These are phyloP conservation scores for Diutina rugosa DNA, from an alignment of 1,139 yeast species.

Conservation along the genomic window DNA sequence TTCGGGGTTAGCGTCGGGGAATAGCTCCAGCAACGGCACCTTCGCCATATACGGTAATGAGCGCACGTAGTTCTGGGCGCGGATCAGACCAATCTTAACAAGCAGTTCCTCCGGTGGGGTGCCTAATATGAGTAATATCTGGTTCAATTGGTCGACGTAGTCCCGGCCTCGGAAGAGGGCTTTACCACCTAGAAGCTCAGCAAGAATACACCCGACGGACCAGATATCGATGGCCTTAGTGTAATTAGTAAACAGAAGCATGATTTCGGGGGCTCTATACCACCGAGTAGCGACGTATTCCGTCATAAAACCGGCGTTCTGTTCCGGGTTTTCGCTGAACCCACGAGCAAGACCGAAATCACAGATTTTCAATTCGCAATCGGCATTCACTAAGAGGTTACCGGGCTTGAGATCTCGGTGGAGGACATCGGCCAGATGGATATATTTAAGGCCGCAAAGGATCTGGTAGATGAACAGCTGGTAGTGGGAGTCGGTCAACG, in stretches of 20 bases:
- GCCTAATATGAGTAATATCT: conserved; percentile 74
- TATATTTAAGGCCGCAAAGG: conserved; percentile 83
- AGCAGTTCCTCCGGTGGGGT: conserved; percentile 83
- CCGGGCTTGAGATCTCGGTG: conserved; percentile 95
- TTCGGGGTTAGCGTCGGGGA: conserved; percentile 76
- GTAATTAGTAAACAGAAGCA: conserved; percentile 85
- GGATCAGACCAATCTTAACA: conserved; percentile 69
- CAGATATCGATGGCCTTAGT: conserved; percentile 94
- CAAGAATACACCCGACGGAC: conserved; percentile 95
- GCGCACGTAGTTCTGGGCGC: conserved; percentile 88
- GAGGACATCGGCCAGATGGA: conserved; percentile 90
- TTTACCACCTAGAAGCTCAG: conserved; percentile 83
- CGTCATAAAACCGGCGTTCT: conserved; percentile 78
- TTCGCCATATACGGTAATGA: conserved; percentile 76
- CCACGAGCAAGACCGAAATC: conserved; percentile 97
- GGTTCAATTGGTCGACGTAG: conserved; percentile 89
- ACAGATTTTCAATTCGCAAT: conserved; percentile 90
- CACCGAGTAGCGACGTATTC: conserved; percentile 97
- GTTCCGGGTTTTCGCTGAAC: conserved; percentile 72
- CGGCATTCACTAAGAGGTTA: conserved; percentile 83
- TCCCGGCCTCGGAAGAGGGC: conserved; percentile 92
- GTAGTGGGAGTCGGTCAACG: conserved; percentile 88
- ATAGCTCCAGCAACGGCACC: conserved; percentile 59
- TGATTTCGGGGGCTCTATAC: conserved; percentile 97
- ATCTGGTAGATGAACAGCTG: conserved; percentile 89